Evolutionary conservation across 192 early-diverging fungal species (phyloP).

Genomic region (Coemansia asiatica): DNA sequence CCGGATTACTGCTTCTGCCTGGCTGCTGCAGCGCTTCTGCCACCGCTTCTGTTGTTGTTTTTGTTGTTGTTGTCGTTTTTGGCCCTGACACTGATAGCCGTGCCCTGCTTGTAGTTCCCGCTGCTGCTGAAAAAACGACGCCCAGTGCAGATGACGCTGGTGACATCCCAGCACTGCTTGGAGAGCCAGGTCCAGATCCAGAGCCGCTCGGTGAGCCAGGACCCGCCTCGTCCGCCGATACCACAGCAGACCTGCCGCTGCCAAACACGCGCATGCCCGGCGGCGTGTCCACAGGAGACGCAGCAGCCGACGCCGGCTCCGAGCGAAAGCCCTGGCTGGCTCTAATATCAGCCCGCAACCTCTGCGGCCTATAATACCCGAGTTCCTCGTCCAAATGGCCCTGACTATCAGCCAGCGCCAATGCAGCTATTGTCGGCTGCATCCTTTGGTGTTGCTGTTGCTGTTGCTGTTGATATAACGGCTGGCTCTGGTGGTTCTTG

Average conservation of each 20-base stretch:
- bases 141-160: slow-evolving; percentile 34
- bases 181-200: neutral
- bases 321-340: slow-evolving; percentile 34
- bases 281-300: slow-evolving; percentile 24
- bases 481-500: neutral
- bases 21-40: neutral
- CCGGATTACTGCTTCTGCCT: neutral
- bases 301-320: slow-evolving; percentile 38
- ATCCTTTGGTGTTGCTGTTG: slow-evolving; percentile 18
- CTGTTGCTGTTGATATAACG: slow-evolving; percentile 4
- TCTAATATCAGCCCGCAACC: slow-evolving; percentile 26
- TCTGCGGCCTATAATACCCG: slow-evolving; percentile 30
- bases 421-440: slow-evolving; percentile 42
- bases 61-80: slow-evolving; percentile 12
- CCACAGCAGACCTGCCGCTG: neutral
- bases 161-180: slow-evolving; percentile 5
- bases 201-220: neutral
- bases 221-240: slow-evolving; percentile 27
- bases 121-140: slow-evolving; percentile 29
- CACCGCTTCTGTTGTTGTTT: slow-evolving; percentile 10
- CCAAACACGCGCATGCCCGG: slow-evolving; percentile 11
- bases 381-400: slow-evolving; percentile 43
- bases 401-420: slow-evolving; percentile 47
- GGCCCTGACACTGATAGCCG: too few relatives aligned
- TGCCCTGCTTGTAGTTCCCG: neutral